Conservation (phyloP, 2,329 filamentous ascomycete species). For the Exophiala spinifera region DNA sequence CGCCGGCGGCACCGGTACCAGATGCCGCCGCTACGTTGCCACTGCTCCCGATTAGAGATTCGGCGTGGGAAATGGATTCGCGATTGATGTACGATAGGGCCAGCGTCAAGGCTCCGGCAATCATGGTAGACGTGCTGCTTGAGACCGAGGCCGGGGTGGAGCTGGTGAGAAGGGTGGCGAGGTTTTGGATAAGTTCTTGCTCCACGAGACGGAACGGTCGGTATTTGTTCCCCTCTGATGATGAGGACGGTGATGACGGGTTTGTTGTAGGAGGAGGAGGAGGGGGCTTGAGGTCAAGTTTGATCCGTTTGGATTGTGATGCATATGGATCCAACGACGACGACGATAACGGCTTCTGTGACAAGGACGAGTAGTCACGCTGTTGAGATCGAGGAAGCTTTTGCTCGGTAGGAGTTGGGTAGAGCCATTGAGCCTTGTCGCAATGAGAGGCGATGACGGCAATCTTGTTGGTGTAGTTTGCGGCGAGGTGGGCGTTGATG, state of each 20-base stretch:
- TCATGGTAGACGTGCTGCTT: slow-evolving; percentile 73
- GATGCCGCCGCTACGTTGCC: too few species aligned
- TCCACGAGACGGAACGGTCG: slow-evolving; percentile 88
- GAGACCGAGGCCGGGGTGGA: slow-evolving; percentile 65
- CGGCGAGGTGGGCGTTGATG: slow-evolving; percentile 92
- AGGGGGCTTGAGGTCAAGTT: slow-evolving; percentile 25
- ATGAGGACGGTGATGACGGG: slow-evolving; percentile 27
- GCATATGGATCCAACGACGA: too few species aligned
- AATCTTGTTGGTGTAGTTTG: slow-evolving; percentile 89
- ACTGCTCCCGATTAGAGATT: slow-evolving; percentile 51
- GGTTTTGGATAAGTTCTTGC: slow-evolving; percentile 69
- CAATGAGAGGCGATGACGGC: slow-evolving; percentile 87
- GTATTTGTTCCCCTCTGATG: slow-evolving; percentile 73
- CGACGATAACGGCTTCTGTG: too few species aligned
- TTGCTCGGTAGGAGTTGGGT: slow-evolving; percentile 56
- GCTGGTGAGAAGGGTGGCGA: slow-evolving; percentile 67
- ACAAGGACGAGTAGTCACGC: slow-evolving; percentile 18
- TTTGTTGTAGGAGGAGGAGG: slow-evolving; percentile 21
- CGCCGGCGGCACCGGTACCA: too few species aligned
- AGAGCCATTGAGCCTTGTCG: slow-evolving; percentile 84
- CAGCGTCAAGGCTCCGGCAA: slow-evolving; percentile 85
- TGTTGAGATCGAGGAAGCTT: slow-evolving; percentile 11
- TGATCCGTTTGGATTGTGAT: slow-evolving; percentile 22
- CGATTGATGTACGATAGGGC: slow-evolving; percentile 91
- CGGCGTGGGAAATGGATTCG: slow-evolving; percentile 62